Conservation (phyloP, 768 basidiomycete genomes). For the Paxillus involutus region DNA sequence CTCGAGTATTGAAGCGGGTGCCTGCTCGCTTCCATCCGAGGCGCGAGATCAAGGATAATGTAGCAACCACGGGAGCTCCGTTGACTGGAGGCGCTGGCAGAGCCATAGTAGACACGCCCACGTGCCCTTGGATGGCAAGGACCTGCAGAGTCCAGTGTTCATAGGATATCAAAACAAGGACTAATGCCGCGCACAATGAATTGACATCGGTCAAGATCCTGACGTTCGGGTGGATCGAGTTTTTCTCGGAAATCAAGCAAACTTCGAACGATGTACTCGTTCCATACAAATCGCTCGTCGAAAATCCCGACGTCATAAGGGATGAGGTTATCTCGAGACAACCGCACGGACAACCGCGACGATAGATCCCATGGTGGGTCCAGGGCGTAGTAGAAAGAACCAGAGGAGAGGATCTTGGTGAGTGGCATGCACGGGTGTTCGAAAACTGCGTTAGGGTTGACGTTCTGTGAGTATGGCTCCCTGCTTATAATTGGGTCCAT, state of each 20-base stretch:
- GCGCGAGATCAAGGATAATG: slow-evolving; percentile 80
- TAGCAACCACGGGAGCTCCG: slow-evolving; percentile 70
- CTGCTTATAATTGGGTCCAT: slow-evolving; percentile 44
- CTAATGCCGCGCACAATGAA: slow-evolving; percentile 65
- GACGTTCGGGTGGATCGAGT: slow-evolving; percentile 65
- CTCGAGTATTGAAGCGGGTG: slow-evolving; percentile 95
- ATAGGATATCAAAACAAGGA: slow-evolving; percentile 7
- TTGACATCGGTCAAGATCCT: slow-evolving; percentile 78
- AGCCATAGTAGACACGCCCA: slow-evolving; percentile 78
- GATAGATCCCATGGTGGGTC: slow-evolving; percentile 89
- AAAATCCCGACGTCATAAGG: slow-evolving; percentile 57
- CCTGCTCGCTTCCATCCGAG: slow-evolving; percentile 95
- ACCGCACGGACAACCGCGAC: slow-evolving; percentile 70
- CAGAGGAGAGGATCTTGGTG: slow-evolving; percentile 87
- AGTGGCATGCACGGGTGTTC: slow-evolving; percentile 92
- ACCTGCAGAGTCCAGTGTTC: slow-evolving; percentile 45
- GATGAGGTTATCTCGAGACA: slow-evolving; percentile 48
- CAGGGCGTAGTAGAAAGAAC: slow-evolving; percentile 90
- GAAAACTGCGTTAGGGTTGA: slow-evolving; percentile 50
- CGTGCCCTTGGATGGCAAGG: slow-evolving; percentile 92
- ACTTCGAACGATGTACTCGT: slow-evolving; percentile 85
- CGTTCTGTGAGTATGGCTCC: slow-evolving; percentile 44
- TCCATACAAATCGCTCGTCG: slow-evolving; percentile 93
- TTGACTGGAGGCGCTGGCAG: slow-evolving; percentile 73
- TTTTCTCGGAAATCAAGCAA: slow-evolving; percentile 86